Evolutionary conservation across 2,329 filamentous ascomycete genomes (phyloP).

Genomic region (Penicillium verrucosum): DNA sequence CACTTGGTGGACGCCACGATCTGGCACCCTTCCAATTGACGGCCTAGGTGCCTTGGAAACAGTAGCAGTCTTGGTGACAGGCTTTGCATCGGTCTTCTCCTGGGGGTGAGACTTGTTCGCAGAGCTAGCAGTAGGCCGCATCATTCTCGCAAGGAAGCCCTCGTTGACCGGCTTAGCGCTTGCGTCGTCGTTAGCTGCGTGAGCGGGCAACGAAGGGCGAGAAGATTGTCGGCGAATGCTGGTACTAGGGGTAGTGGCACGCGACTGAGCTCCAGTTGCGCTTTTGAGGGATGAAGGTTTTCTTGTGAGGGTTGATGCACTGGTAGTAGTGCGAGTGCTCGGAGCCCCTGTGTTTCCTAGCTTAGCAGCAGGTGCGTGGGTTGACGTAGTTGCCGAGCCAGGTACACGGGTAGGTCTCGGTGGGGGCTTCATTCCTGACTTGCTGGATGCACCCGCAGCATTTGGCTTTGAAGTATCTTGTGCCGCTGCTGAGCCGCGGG

Average conservation of each 20-base stretch:
- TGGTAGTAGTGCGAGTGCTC: conserved; percentile 27
- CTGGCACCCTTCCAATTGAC: conserved; percentile 24
- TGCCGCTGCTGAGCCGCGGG: conserved; percentile 30
- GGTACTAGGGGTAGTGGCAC: conserved; percentile 23
- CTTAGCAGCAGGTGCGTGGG: conserved; percentile 41
- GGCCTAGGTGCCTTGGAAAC: conserved; percentile 22
- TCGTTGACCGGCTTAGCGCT: conserved; percentile 43
- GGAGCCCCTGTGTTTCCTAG: conserved; percentile 21
- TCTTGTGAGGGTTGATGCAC: conserved; percentile 30
- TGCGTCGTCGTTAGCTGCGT: conserved; percentile 30
- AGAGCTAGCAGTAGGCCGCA: conserved; percentile 51
- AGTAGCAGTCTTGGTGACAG: conserved; percentile 33
- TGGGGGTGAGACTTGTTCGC: conserved; percentile 49
- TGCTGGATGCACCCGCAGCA: conserved; percentile 24
- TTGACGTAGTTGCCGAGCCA: conserved; percentile 40
- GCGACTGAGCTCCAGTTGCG: conserved; percentile 21
- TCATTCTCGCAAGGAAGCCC: conserved; percentile 50
- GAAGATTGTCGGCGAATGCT: conserved; percentile 32
- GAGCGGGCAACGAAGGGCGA: conserved; percentile 31
- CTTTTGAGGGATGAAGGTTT: conserved; percentile 38
- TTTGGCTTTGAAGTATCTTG: conserved; percentile 28
- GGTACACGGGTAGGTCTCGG: conserved; percentile 41
- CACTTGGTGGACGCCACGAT: conserved; percentile 14
- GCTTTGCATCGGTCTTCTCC: conserved; percentile 45
- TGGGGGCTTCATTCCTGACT: conserved; percentile 39